Conservation (phyloP, 2,329 filamentous ascomycete species). For the Neonectria neomacrospora region DNA sequence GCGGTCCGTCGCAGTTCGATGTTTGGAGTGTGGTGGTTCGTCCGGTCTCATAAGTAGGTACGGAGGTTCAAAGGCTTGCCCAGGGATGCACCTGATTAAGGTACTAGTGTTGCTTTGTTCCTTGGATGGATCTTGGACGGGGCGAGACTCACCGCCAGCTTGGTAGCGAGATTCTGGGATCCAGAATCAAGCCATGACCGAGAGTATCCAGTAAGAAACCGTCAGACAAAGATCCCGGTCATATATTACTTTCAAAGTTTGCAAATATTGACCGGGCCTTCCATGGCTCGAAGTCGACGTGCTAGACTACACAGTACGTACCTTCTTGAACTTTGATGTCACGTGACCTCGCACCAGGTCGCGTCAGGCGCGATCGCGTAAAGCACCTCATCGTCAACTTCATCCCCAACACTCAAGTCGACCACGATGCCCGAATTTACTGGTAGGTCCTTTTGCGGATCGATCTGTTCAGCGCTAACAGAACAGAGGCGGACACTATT, state of each 20-base stretch:
- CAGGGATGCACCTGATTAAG: background rate
- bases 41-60: background rate
- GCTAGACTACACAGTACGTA: background rate
- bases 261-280: background rate
- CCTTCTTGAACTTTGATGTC: background rate
- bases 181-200: background rate
- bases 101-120: background rate
- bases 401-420: background rate
- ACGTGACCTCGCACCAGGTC: slow-evolving; percentile 23
- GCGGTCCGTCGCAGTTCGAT: background rate
- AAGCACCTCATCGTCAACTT: slow-evolving; percentile 12
- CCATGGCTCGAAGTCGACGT: background rate
- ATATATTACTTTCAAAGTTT: background rate
- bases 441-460: slow-evolving; percentile 31
- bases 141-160: background rate
- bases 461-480: slow-evolving; percentile 19
- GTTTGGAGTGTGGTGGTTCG: background rate
- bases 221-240: background rate
- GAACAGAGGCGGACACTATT: slow-evolving; percentile 79
- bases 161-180: background rate
- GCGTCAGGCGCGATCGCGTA: slow-evolving; percentile 24
- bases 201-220: background rate
- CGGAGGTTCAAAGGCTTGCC: background rate
- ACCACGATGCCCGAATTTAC: slow-evolving; percentile 47
- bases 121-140: background rate